A percentile compares a stretch with the other conserved stretches of the same genome.
phyloP scores from a whole-genome alignment of 2,329 filamentous ascomycete genomes.

The Pseudohalonectria lignicola region DNA sequence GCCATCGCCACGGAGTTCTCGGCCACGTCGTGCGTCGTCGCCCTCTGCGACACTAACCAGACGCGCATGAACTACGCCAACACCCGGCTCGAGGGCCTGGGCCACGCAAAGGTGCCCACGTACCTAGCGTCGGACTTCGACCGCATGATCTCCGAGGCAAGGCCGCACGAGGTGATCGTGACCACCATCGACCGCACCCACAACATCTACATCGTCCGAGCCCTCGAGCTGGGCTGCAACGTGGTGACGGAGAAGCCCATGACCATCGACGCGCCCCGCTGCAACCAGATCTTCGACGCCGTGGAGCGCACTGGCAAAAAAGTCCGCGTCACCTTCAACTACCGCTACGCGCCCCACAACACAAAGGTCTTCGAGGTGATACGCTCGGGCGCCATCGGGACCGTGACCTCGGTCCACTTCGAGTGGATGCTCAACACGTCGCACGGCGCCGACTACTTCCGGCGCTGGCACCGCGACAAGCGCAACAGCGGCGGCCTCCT shows the following conservation, averaged over 20 bases:
- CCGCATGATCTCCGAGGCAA: slow-evolving; percentile 42
- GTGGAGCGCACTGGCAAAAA: slow-evolving; percentile 35
- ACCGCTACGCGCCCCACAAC: slow-evolving; percentile 55
- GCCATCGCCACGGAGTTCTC: slow-evolving; percentile 42
- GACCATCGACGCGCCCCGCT: slow-evolving; percentile 48
- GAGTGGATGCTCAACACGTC: slow-evolving; percentile 54
- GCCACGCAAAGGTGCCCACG: slow-evolving; percentile 37
- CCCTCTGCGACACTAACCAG: slow-evolving; percentile 48
- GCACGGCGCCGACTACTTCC: slow-evolving; percentile 52
- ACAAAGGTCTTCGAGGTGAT: slow-evolving; percentile 46
- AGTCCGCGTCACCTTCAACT: slow-evolving; percentile 52
- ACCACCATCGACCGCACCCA: slow-evolving; percentile 54
- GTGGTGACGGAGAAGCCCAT: slow-evolving; percentile 56
- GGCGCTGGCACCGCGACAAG: slow-evolving; percentile 52
- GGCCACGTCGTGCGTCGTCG: slow-evolving; percentile 38
- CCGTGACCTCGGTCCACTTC: slow-evolving; percentile 46
- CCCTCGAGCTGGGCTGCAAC: slow-evolving; percentile 46
- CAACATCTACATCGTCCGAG: slow-evolving; percentile 46
- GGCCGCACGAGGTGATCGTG: slow-evolving; percentile 50
- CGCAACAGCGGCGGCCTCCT: slow-evolving; percentile 47
- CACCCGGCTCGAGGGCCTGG: slow-evolving; percentile 30
- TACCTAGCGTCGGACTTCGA: slow-evolving; percentile 41
- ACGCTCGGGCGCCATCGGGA: slow-evolving; percentile 41
- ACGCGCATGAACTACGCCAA: slow-evolving; percentile 49
- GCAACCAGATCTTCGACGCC: slow-evolving; percentile 41